phyloP scores from a whole-genome alignment of 352 stramenopile species.

The Lagenidium giganteum region DNA sequence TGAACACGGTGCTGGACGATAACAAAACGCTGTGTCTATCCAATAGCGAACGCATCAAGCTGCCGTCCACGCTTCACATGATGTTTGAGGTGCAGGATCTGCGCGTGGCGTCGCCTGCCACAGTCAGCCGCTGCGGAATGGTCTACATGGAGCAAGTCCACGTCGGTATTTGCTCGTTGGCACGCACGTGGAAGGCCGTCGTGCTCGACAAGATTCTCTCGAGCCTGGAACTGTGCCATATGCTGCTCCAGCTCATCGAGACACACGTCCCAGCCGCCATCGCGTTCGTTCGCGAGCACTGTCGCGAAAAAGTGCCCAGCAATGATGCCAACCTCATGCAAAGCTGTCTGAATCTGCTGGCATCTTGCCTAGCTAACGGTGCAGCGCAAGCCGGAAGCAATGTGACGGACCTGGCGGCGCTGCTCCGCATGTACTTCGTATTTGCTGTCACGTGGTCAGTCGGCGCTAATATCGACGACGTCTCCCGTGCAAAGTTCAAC shows the following conservation, averaged over 20 bases:
- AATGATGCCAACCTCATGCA: constrained; percentile 89
- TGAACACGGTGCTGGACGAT: constrained; percentile 87
- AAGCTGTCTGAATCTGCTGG: constrained; percentile 84
- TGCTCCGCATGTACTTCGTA: constrained; percentile 87
- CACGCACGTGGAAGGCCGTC: constrained; percentile 69
- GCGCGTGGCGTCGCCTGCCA: constrained; percentile 83
- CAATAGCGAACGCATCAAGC: constrained; percentile 86
- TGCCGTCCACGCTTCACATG: constrained; percentile 86
- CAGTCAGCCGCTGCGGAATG: constrained; percentile 88
- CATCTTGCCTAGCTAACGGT: constrained; percentile 52
- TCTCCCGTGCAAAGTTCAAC: constrained; percentile 77
- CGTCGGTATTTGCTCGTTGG: constrained; percentile 67
- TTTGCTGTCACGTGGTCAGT: constrained; percentile 84
- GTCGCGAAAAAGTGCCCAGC: constrained; percentile 82
- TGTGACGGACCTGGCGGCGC: constrained; percentile 39
- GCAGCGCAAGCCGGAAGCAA: constrained; percentile 32
- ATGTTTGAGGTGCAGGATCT: constrained; percentile 93
- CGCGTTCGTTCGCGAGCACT: constrained; percentile 87
- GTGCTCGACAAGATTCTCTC: constrained; percentile 67
- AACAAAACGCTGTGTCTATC: constrained; percentile 86
- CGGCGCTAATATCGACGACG: constrained; percentile 84
- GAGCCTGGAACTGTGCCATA: constrained; percentile 45
- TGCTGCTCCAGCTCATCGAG: constrained; percentile 76
- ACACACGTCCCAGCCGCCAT: constrained; percentile 79
- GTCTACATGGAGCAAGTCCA: constrained; percentile 92